Evolutionary conservation across 441 rosid genomes (phyloP).

Genomic region (Populus tomentosa): DNA sequence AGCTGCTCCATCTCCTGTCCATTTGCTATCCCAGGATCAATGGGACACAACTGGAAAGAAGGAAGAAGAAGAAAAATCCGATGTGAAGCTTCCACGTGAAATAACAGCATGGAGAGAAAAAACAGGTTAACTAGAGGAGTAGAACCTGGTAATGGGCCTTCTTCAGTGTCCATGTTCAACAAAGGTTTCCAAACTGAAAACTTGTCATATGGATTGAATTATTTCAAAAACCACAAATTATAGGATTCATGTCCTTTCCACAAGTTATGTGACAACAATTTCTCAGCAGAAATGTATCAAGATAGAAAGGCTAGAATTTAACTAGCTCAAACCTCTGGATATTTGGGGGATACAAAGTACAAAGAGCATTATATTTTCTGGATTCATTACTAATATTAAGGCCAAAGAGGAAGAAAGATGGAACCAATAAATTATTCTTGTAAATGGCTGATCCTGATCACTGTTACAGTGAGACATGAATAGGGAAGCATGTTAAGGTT

Average conservation of each 20-base stretch:
- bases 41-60: slow-evolving; percentile 56
- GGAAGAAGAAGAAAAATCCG: slow-evolving; percentile 13
- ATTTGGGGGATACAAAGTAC: background rate
- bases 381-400: background rate
- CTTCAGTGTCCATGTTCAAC: background rate
- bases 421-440: background rate
- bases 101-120: slow-evolving; percentile 1
- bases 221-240: background rate
- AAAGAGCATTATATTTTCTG: background rate
- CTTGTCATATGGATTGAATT: background rate
- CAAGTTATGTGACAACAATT: background rate
- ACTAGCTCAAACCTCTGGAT: background rate
- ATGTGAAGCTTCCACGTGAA: background rate
- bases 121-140: background rate
- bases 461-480: background rate
- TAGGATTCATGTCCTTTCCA: background rate
- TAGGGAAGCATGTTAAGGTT: background rate
- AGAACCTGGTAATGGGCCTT: slow-evolving; percentile 64
- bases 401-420: background rate
- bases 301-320: background rate
- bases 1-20: slow-evolving; percentile 74
- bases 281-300: background rate
- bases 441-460: background rate
- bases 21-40: slow-evolving; percentile 64
- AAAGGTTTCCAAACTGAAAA: background rate